These are phyloP conservation scores for Eleusine coracana DNA, from an alignment of 176 grass and related monocot genomes.

Conservation along the genomic window DNA sequence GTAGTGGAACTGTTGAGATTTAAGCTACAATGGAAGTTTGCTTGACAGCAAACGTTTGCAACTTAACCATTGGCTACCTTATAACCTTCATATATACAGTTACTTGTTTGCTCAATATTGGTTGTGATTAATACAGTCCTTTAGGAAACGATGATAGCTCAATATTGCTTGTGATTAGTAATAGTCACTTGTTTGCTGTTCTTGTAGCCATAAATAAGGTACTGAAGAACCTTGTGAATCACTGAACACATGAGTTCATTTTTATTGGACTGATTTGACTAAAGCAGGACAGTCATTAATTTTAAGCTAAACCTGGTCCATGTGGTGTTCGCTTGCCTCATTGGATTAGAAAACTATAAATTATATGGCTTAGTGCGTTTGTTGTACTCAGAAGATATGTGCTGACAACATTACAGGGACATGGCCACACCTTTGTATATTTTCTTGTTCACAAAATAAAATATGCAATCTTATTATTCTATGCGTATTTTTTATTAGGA, in stretches of 20 bases:
- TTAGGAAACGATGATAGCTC: conserved; percentile 3
- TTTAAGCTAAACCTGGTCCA: not conserved
- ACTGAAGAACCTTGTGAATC: conserved; percentile 1
- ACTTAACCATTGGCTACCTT: not conserved
- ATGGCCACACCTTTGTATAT: conserved; percentile 3
- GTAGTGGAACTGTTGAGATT: not conserved
- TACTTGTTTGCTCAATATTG: too few relatives aligned
- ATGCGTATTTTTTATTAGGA: conserved; percentile 58
- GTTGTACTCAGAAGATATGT: conserved; percentile 10
- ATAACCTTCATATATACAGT: not conserved
- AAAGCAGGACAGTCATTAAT: not conserved
- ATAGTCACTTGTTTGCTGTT: not conserved
- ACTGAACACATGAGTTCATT: not conserved
- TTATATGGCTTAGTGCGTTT: conserved; percentile 2
- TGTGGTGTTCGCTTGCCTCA: not conserved
- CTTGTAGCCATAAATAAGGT: not conserved
- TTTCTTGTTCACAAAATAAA: not conserved
- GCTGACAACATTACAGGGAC: not conserved
- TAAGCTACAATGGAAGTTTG: not conserved
- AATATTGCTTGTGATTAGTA: not conserved
- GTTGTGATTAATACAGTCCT: not conserved
- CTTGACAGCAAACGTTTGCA: not conserved
- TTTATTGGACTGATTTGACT: not conserved
- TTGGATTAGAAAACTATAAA: not conserved
- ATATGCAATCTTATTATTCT: conserved; percentile 27